Evolutionary conservation across 2,329 filamentous ascomycete species (phyloP), one percentile per base, ranked within the genome.

Genomic region (Colletotrichum costaricense): DNA sequence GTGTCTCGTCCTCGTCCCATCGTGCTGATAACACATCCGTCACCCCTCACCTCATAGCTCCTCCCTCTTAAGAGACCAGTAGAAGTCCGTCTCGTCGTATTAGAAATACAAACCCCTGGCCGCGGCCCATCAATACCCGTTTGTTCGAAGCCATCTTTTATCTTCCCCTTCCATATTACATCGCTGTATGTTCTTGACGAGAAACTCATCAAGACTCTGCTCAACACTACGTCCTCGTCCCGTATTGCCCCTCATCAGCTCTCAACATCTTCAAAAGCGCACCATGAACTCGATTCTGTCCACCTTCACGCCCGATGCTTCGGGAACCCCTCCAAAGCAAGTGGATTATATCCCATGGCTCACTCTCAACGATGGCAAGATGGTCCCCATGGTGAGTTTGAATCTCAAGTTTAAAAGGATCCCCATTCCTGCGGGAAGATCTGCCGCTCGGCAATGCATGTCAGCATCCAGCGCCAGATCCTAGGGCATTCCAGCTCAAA

Each of bases 301-400:
- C 14, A 76, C 80, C 28, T 85, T 81, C 78, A 80, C 81, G 66
- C 82, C 84, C 26, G 80, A 84, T 74, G 81, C 83, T 26, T 82
- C 82, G 58, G 83, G 82, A n/a, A 75, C 76, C 6, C 69, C 79
- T n/a, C 82, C 84, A 14, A 85, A 86, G 79, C 84, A 86, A 77
- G 72, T 78, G 12, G 77, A 78, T 2, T 81, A 82, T 64, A 80
- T 92, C 52, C 91, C 91, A 1, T 85, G 82, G 67, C 81, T 95
- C 67, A 93, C 92, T 83, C 86, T 95, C 69, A 94, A 93, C 76
- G 92, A 95, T 84, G 93, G 93, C 74, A 89, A 90, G 74, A 88
- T 90, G 71, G 93, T 95, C 66, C 93, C 93, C 12, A 88, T 93
- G 86, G 91, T 92, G 83, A 74, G 85, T 76, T 7, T 7, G 12